These are phyloP conservation scores for Trichoderma atroviride DNA, from an alignment of 2,329 filamentous ascomycete species.

Conservation along the genomic window DNA sequence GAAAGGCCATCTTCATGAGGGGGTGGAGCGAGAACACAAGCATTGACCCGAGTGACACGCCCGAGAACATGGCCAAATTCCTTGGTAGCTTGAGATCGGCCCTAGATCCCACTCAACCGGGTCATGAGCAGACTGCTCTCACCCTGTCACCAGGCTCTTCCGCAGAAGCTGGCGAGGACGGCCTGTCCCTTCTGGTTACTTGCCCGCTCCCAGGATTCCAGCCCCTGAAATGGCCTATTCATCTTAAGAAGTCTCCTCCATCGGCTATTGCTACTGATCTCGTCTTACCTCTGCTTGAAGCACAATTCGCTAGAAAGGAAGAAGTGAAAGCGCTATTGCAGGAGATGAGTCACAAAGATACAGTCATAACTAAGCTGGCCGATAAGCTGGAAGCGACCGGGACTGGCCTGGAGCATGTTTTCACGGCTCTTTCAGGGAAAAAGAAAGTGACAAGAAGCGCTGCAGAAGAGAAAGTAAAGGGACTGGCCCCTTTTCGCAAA, in stretches of 20 bases:
- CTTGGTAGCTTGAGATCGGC: conserved; percentile 62
- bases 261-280: conserved; percentile 51
- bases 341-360: conserved; percentile 54
- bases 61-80: conserved; percentile 68
- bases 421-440: conserved; percentile 53
- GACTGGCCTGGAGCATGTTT: conserved; percentile 56
- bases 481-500: conserved; percentile 53
- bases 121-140: conserved; percentile 50
- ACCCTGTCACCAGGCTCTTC: conserved; percentile 42
- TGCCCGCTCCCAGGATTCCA: conserved; percentile 66
- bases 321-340: conserved; percentile 50
- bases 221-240: conserved; percentile 67
- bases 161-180: conserved; percentile 43
- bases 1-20: conserved; percentile 63
- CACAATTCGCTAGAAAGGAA: conserved; percentile 44
- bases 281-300: conserved; percentile 55
- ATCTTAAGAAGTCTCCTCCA: conserved; percentile 51
- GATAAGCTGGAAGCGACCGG: conserved; percentile 59
- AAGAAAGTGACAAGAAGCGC: conserved; percentile 48
- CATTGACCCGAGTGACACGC: conserved; percentile 73
- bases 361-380: conserved; percentile 52
- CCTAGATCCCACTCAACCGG: conserved; percentile 50
- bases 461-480: conserved; percentile 54
- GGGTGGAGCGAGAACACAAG: conserved; percentile 65
- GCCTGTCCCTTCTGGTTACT: conserved; percentile 57